phyloP scores from a whole-genome alignment of 805 yeast genomes.

The Teunomyces atbi region DNA sequence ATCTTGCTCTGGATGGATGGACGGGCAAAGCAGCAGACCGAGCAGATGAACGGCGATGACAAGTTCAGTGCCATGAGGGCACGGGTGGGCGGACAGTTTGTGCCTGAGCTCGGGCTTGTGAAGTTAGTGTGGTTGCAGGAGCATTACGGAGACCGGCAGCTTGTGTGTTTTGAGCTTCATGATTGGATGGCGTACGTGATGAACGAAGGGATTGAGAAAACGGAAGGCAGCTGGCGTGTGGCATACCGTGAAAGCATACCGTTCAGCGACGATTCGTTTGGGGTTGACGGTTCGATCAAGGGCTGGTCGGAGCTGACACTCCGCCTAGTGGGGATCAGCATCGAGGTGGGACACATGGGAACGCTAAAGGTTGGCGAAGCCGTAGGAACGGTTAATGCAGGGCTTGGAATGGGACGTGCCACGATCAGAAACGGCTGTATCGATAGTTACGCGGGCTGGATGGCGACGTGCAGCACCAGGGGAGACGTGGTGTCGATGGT shows the following conservation, averaged over 20 bases:
- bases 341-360: slow-evolving; percentile 27
- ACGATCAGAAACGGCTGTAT: slow-evolving; percentile 49
- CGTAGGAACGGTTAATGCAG: slow-evolving; percentile 16
- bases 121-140: slow-evolving; percentile 42
- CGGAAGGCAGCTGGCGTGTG: neutral
- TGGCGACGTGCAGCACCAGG: slow-evolving; percentile 25
- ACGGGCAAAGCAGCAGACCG: slow-evolving; percentile 36
- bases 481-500: slow-evolving; percentile 40
- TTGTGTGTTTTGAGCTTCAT: slow-evolving; percentile 50
- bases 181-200: slow-evolving; percentile 42
- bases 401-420: slow-evolving; percentile 4
- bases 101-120: slow-evolving; percentile 60
- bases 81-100: slow-evolving; percentile 43
- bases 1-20: slow-evolving; percentile 63
- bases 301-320: slow-evolving; percentile 47
- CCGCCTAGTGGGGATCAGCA: slow-evolving; percentile 16
- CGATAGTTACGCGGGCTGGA: slow-evolving; percentile 60
- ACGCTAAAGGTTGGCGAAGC: neutral
- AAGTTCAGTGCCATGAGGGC: slow-evolving; percentile 18
- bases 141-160: slow-evolving; percentile 11
- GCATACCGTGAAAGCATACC: neutral
- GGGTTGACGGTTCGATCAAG: slow-evolving; percentile 56
- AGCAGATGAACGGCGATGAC: slow-evolving; percentile 20
- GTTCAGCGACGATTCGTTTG: slow-evolving; percentile 16
- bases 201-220: slow-evolving; percentile 18